Evolutionary conservation across 768 basidiomycete species (phyloP).

Genomic region (Pleurotus citrinopileatus): DNA sequence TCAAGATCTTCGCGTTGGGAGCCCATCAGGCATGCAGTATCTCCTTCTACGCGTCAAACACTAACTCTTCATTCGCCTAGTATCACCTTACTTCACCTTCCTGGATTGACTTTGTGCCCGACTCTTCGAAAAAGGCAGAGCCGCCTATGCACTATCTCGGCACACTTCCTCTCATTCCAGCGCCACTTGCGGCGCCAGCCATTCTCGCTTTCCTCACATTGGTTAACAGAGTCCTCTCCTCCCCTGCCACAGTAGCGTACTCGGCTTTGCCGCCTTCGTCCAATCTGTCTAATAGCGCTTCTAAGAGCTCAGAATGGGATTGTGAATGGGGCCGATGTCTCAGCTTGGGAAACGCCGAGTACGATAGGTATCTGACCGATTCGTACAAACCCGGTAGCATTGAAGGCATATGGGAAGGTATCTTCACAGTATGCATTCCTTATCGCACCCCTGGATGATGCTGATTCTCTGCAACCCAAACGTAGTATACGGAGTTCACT

Average conservation of each 20-base stretch:
- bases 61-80: constrained; percentile 30
- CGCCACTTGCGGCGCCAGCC: constrained; percentile 66
- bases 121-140: not conserved
- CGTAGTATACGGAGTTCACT: constrained; percentile 84
- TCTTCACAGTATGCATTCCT: constrained; percentile 57
- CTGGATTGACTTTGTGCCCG: constrained; percentile 57
- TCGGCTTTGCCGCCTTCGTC: not conserved
- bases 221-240: constrained; percentile 31
- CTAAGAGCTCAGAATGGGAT: constrained; percentile 58
- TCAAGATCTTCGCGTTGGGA: constrained; percentile 64
- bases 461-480: constrained; percentile 3
- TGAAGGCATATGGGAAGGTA: constrained; percentile 79
- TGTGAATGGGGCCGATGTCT: constrained; percentile 65
- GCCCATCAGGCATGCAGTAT: constrained; percentile 48
- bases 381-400: constrained; percentile 64
- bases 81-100: constrained; percentile 56
- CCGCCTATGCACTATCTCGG: constrained; percentile 40
- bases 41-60: constrained; percentile 9
- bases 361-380: constrained; percentile 32
- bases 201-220: constrained; percentile 69
- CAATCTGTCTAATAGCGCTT: constrained; percentile 18
- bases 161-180: constrained; percentile 45
- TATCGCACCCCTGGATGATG: not conserved
- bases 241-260: not conserved
- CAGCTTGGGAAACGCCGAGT: constrained; percentile 29